Evolutionary conservation across 805 yeast genomes (phyloP).

Genomic region (Myxozyma kluyveri): DNA sequence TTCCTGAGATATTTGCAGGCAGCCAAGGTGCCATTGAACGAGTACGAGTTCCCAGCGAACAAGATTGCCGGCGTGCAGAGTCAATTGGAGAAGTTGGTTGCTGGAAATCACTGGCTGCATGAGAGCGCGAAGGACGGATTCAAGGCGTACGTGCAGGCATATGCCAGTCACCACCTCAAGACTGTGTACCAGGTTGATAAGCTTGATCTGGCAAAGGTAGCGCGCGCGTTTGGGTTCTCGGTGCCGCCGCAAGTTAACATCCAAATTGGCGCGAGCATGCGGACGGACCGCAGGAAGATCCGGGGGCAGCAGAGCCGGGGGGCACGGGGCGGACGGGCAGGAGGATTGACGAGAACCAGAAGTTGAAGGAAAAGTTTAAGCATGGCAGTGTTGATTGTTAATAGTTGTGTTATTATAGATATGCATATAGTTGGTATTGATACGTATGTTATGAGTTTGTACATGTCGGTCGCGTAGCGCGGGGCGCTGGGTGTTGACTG

Average conservation of each 20-base stretch:
- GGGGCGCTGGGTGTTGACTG: no score
- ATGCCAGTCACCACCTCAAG: constrained; percentile 92
- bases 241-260: constrained; percentile 97
- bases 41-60: constrained; percentile 90
- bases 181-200: constrained; percentile 96
- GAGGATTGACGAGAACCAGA: constrained; percentile 1
- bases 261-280: constrained; percentile 79
- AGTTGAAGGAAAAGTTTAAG: not conserved
- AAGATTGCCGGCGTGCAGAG: constrained; percentile 96
- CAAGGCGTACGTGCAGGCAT: constrained; percentile 93
- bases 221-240: constrained; percentile 85
- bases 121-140: constrained; percentile 94
- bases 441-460: no score
- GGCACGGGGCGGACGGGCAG: constrained; percentile 1
- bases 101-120: constrained; percentile 89
- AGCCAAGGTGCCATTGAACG: constrained; percentile 96
- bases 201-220: constrained; percentile 89
- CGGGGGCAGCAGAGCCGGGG: constrained; percentile 10
- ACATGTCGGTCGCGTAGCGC: no score
- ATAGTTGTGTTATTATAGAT: not conserved
- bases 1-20: constrained; percentile 91
- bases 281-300: constrained; percentile 4
- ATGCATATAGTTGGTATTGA: not conserved
- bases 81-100: constrained; percentile 85
- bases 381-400: not conserved